Evolutionary conservation across 2,329 filamentous ascomycete genomes (phyloP), one percentile per base, ranked within the genome.

Genomic region (Fusarium sambucinum): DNA sequence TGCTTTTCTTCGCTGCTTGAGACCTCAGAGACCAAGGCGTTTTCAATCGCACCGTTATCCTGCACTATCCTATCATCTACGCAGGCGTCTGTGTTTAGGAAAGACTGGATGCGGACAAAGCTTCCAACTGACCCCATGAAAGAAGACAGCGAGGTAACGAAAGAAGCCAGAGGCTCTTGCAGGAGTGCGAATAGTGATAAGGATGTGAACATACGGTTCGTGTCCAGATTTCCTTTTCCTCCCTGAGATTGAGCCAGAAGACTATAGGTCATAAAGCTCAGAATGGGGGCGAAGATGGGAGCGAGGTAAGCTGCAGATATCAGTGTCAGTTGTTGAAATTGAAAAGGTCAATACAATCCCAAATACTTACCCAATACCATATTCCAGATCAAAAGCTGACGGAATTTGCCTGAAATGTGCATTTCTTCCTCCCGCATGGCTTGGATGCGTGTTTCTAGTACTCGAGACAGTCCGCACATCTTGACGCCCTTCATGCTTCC

Each of bases 401-500:
- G 68, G 2, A 71, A 71, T 1, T 55, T 71, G 12, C 55, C 61
- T 0, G 58, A 71, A 6, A 58, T 66, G 2, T 38, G 61, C 29
- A 69, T 8, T 16, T 64, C 66, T 17, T 69, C 53, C 2, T 9
- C 45, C 2, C 66, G 38, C 37, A 69, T 46, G 6, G n/a, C 38
- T 6, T 71, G 69, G 11, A 71, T 61, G 0, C 48, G 50, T 17
- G 29, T 29, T 6, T 63, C 57, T 13, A 76, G 71, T 1, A 68
- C 62, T 0, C 65, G 58, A 0, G 68, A 62, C 1, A 76, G 47
- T 0, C 76, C 76, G 1, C 75, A 65, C 76, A 78, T 78, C n/a
- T 77, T 78, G 19, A 73, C 68, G 4, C 73, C 76, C 30, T 77
- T 78, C 51, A 78, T 77, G 2, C 63, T 66, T 1, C 72, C 64